Evolutionary conservation across 1,139 yeast species (phyloP).

Genomic region (Tardiomyces depauwii): DNA sequence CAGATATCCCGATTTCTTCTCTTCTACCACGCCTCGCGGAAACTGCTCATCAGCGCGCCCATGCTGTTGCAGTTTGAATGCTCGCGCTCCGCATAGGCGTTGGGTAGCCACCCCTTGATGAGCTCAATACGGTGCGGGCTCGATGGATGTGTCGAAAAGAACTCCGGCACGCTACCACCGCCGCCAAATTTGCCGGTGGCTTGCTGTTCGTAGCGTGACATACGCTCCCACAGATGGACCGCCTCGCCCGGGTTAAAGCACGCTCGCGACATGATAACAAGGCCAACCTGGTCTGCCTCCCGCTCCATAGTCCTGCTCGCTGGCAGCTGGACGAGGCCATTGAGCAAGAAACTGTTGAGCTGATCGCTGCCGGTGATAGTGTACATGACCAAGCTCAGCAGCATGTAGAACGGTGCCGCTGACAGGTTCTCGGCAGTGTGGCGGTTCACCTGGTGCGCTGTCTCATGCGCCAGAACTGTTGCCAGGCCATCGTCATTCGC

Average conservation of each 20-base stretch:
- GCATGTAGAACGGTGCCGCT: constrained; percentile 34
- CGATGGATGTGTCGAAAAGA: constrained; percentile 88
- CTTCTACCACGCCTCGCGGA: not conserved
- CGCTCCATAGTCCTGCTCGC: constrained; percentile 89
- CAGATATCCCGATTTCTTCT: too few relatives aligned
- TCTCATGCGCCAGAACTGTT: constrained; percentile 84
- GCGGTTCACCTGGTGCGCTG: constrained; percentile 87
- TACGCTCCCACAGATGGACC: constrained; percentile 68
- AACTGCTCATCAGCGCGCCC: not conserved
- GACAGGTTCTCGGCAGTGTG: constrained; percentile 74
- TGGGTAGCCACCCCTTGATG: constrained; percentile 63
- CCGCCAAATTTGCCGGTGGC: constrained; percentile 12
- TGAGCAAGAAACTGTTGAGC: constrained; percentile 44
- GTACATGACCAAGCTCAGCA: constrained; percentile 40
- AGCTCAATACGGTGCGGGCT: constrained; percentile 58
- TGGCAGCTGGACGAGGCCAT: constrained; percentile 60
- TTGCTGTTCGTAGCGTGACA: constrained; percentile 48
- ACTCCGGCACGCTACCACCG: constrained; percentile 35
- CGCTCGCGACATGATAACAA: constrained; percentile 82
- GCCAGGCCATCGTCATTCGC: constrained; percentile 83
- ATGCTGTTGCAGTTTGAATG: constrained; percentile 11
- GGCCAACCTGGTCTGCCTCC: constrained; percentile 91
- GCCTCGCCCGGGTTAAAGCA: constrained; percentile 75
- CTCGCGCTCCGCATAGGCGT: constrained; percentile 33
- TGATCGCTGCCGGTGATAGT: constrained; percentile 41